Conservation (phyloP, 192 early-diverging fungal species). For the Ramicandelaber brevisporus region DNA sequence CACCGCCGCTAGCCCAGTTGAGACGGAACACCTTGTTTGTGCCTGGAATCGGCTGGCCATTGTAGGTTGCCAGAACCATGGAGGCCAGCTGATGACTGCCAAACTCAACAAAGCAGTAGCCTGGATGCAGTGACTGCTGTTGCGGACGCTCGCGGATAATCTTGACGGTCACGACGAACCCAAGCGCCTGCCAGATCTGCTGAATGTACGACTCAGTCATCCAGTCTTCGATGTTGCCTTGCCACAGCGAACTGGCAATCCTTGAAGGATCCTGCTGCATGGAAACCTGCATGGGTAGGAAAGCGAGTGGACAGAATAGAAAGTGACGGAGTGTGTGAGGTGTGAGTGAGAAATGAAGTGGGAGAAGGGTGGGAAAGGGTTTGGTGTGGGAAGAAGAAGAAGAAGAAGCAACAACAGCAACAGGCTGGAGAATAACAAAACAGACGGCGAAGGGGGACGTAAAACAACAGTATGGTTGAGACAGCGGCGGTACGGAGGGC, state of each 20-base stretch:
- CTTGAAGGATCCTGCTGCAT: neutral
- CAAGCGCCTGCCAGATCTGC: constrained; percentile 57
- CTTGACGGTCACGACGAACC: constrained; percentile 75
- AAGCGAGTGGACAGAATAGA: constrained; percentile 2
- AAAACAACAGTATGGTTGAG: neutral
- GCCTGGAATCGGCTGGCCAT: constrained; percentile 62
- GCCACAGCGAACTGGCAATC: constrained; percentile 24
- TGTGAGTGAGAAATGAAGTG: constrained; percentile 4
- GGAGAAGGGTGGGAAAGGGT: neutral
- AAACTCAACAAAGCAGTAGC: constrained; percentile 91
- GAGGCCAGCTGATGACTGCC: constrained; percentile 30
- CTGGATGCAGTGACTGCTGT: too few species aligned
- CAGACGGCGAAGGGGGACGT: neutral
- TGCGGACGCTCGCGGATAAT: constrained; percentile 80
- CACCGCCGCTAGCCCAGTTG: constrained; percentile 90
- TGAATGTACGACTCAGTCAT: constrained; percentile 90
- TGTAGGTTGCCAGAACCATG: constrained; percentile 39
- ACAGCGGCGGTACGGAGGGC: neutral
- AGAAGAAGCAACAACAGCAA: neutral
- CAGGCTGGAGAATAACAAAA: neutral
- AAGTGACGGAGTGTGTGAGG: constrained; percentile 4
- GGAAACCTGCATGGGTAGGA: neutral
- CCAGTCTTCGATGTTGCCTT: constrained; percentile 93
- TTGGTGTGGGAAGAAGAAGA: neutral
- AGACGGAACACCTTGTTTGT: constrained; percentile 64